Evolutionary conservation across 2,329 filamentous ascomycete genomes (phyloP), one percentile per base, ranked within the genome.

Genomic region (Neurospora sp.): DNA sequence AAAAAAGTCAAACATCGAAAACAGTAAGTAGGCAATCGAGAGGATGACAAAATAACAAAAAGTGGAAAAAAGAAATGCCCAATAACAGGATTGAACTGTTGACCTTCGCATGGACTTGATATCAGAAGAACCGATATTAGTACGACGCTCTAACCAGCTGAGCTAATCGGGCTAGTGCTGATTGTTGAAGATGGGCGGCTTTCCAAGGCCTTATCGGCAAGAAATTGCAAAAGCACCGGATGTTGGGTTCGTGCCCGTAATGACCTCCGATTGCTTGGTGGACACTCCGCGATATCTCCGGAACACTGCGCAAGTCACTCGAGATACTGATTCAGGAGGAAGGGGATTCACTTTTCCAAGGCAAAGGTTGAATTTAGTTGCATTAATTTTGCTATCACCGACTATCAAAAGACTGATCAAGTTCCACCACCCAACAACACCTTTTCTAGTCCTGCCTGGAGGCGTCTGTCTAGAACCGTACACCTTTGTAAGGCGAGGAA

Each of bases 11-110:
- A 28, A 13, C 33, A 36, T 36, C 5, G 1, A 23, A 13, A 58
- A 11, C 5, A 58, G 2, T 17, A 46, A 58, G 2, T 17, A 46
- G 11, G n/a, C 4, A 28, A 28, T 28, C 4, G 28, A 28, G 10
- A 46, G 43, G 2, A 46, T 17, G 33, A 23, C 39, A 11, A 28
- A 52, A 52, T 9, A 7, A 11, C 13, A 52, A 23, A 62, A 33
- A 36, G 3, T 1, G 15, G 7, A 62, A 62, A 62, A 62, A 62
- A 36, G 28, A 62, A 62, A 36, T 62, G 52, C 52, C 52, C 52
- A 62, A 62, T 62, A 62, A 62, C 52, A 62, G 52, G 52, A 62
- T 62, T 62, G 52, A 62, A 62, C 42, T 33, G 28, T 33, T 33
- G 28, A 33, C 28, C 28, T 33, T 33, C 28, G 28, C 28, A 33